phyloP scores from a whole-genome alignment of 306 rosid species.

The Inga laurina region DNA sequence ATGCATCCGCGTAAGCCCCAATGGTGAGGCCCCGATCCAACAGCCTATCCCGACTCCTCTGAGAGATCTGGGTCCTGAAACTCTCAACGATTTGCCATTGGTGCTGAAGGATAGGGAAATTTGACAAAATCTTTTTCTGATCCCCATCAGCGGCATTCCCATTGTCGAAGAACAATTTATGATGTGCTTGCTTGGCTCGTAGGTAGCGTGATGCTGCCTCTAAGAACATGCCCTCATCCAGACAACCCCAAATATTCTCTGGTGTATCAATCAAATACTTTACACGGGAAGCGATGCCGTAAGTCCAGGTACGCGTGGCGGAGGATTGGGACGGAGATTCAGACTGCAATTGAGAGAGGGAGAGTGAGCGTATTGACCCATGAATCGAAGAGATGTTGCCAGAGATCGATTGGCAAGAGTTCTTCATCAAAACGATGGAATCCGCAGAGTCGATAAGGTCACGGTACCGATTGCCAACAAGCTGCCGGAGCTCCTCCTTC shows the following conservation, averaged over 20 bases:
- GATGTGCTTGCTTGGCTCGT: slow-evolving; percentile 83
- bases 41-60: slow-evolving; percentile 82
- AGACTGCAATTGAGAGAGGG: slow-evolving; percentile 47
- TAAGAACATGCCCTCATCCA: slow-evolving; percentile 91
- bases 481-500: slow-evolving; percentile 98
- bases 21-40: slow-evolving; percentile 69
- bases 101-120: slow-evolving; percentile 86
- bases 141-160: slow-evolving; percentile 31
- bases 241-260: slow-evolving; percentile 95
- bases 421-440: slow-evolving; percentile 85
- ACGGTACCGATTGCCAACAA: slow-evolving; percentile 91
- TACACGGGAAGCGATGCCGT: slow-evolving; percentile 83
- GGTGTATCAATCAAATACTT: slow-evolving; percentile 94
- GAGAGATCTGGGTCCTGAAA: slow-evolving; percentile 91
- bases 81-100: slow-evolving; percentile 99
- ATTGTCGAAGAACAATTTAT: slow-evolving; percentile 27
- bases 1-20: slow-evolving; percentile 72
- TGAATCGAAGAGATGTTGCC: slow-evolving; percentile 67
- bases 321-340: slow-evolving; percentile 27
- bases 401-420: slow-evolving; percentile 66
- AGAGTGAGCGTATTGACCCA: slow-evolving; percentile 60
- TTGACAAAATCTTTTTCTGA: slow-evolving; percentile 56
- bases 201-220: slow-evolving; percentile 83
- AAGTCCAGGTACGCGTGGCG: slow-evolving; percentile 49
- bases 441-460: slow-evolving; percentile 98